Evolutionary conservation across 768 basidiomycete genomes (phyloP).

Genomic region (Trichaptum fuscoviolaceum): DNA sequence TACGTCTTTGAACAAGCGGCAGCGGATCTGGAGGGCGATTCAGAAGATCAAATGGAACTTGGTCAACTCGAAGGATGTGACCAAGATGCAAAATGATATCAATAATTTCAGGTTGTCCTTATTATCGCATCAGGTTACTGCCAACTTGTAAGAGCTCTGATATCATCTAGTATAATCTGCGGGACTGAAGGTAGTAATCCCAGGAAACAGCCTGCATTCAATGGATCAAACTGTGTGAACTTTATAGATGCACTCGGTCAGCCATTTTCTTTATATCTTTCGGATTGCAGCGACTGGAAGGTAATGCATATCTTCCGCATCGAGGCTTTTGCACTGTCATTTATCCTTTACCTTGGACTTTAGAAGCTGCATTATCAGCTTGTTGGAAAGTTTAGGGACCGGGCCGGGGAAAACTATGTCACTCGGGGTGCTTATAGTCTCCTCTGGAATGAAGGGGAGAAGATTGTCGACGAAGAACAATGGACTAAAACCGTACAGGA

Average conservation of each 20-base stretch:
- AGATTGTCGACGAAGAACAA: background rate
- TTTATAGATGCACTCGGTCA: background rate
- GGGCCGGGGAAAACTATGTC: background rate
- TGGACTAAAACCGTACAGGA: background rate
- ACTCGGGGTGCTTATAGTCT: background rate
- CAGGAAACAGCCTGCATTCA: background rate
- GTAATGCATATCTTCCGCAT: background rate
- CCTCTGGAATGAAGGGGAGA: background rate
- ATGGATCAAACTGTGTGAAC: background rate
- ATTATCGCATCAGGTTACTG: background rate
- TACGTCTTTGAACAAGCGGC: background rate
- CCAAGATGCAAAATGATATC: background rate
- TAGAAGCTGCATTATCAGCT: background rate
- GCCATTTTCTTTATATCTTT: background rate
- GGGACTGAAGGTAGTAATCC: background rate
- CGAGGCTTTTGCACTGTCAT: too few relatives aligned
- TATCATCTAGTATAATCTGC: background rate
- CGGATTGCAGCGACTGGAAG: background rate
- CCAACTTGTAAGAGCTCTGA: background rate
- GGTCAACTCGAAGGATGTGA: background rate
- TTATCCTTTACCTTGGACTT: background rate
- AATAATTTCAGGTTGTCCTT: background rate
- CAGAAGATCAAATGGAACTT: background rate
- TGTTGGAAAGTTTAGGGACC: background rate
- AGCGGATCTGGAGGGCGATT: background rate